Conservation (phyloP, 2,329 filamentous ascomycete genomes). For the Botrytis tulipae region DNA sequence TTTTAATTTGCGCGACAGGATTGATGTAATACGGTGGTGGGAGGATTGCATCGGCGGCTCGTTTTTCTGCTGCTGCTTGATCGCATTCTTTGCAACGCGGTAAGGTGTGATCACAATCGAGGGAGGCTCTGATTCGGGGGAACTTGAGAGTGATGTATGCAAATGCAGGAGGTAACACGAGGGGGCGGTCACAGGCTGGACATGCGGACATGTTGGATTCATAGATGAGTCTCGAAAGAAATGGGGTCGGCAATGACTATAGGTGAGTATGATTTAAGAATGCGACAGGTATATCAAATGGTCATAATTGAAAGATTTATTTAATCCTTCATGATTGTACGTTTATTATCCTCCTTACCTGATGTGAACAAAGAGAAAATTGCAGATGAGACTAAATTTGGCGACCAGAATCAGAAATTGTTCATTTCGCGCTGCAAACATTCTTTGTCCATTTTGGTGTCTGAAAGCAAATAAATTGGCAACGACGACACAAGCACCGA, state of each 20-base stretch:
- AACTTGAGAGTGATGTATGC: conserved; percentile 24
- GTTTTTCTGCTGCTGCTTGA: conserved; percentile 24
- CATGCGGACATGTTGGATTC: conserved; percentile 19
- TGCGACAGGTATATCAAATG: neutral
- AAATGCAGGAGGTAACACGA: conserved; percentile 29
- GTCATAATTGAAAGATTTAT: neutral
- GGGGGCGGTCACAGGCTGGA: conserved; percentile 15
- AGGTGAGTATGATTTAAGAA: conserved; percentile 1
- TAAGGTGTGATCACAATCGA: conserved; percentile 27
- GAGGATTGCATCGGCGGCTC: conserved; percentile 24
- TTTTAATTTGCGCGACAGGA: conserved; percentile 24
- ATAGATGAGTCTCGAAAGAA: neutral
- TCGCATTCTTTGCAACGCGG: conserved; percentile 34
- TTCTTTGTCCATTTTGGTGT: conserved; percentile 8
- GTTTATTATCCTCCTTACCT: neutral
- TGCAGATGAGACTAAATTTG: neutral
- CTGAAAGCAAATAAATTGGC: conserved; percentile 1
- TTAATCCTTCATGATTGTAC: neutral
- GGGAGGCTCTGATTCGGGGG: conserved; percentile 22
- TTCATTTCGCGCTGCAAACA: neutral
- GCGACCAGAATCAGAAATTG: neutral
- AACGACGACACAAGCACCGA: neutral
- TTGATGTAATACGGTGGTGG: conserved; percentile 24
- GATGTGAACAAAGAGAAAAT: neutral
- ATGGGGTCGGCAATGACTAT: neutral